Percentiles rank a stretch among this genome's conserved stretches.
Conservation (phyloP, 148 eudicot genomes). For the Amaranthus hypochondriacus region DNA sequence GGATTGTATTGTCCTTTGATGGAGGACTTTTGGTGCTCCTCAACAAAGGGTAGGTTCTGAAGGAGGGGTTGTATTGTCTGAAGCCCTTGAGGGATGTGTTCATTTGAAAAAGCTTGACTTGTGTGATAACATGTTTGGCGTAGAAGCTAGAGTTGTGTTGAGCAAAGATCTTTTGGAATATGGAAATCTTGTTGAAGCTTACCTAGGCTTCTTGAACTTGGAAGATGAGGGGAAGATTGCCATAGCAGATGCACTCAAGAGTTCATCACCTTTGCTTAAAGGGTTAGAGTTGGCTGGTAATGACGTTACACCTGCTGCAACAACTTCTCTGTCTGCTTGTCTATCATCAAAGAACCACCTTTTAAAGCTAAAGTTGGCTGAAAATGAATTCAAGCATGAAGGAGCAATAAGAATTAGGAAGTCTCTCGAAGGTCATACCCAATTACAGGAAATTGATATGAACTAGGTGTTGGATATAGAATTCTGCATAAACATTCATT, state of each 20-base stretch:
- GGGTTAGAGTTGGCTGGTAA: conserved; percentile 69
- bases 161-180: conserved; percentile 36
- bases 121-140: conserved; percentile 75
- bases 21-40: conserved; percentile 64
- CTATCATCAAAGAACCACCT: conserved; percentile 40
- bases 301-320: conserved; percentile 48
- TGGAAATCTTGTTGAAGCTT: conserved; percentile 42
- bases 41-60: conserved; percentile 58
- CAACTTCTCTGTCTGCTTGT: conserved; percentile 44
- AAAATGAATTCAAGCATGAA: conserved; percentile 68
- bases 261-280: conserved; percentile 52
- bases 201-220: conserved; percentile 60
- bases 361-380: conserved; percentile 42
- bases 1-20: conserved; percentile 41
- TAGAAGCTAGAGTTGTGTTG: conserved; percentile 57
- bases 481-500: too few relatives aligned
- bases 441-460: conserved; percentile 54
- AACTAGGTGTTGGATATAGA: not conserved
- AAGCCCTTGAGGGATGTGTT: conserved; percentile 45
- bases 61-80: conserved; percentile 56
- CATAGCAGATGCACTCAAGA: conserved; percentile 42
- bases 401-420: conserved; percentile 56
- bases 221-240: conserved; percentile 58
- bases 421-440: conserved; percentile 51
- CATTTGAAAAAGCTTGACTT: conserved; percentile 51